Evolutionary conservation across 148 eudicot species (phyloP).

Genomic region (Bassia scoparia): DNA sequence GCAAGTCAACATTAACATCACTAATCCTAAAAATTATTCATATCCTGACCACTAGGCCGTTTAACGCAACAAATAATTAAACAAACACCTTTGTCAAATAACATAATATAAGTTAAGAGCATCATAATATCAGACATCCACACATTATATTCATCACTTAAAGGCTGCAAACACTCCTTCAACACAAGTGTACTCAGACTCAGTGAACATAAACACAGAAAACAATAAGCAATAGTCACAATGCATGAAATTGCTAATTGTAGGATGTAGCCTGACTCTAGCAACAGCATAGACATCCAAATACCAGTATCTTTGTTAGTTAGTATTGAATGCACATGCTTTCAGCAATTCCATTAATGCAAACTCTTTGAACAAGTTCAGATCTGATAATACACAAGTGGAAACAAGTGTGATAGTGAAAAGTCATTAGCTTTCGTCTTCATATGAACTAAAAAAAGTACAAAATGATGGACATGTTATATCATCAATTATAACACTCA

Average conservation of each 20-base stretch:
- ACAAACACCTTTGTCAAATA: too few species aligned
- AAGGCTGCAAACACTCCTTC: too few species aligned
- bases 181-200: too few species aligned
- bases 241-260: neutral
- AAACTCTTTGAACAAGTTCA: constrained; percentile 76
- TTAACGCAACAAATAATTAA: too few species aligned
- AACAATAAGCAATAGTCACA: too few species aligned
- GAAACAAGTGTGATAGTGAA: neutral
- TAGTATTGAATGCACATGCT: constrained; percentile 89
- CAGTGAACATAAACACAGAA: too few species aligned
- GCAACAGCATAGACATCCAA: constrained; percentile 93
- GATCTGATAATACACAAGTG: constrained; percentile 43
- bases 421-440: neutral
- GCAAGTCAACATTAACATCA: too few species aligned
- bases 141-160: too few species aligned
- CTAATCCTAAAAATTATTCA: too few species aligned
- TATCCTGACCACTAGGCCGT: too few species aligned
- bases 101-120: too few species aligned
- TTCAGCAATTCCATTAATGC: constrained; percentile 79
- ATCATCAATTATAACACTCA: constrained; percentile 25
- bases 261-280: constrained; percentile 45
- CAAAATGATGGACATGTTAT: neutral
- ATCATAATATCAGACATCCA: too few species aligned
- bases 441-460: neutral
- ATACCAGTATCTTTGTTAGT: constrained; percentile 88